Conservation (phyloP, 2,329 filamentous ascomycete species). For the Colletotrichum lupini region DNA sequence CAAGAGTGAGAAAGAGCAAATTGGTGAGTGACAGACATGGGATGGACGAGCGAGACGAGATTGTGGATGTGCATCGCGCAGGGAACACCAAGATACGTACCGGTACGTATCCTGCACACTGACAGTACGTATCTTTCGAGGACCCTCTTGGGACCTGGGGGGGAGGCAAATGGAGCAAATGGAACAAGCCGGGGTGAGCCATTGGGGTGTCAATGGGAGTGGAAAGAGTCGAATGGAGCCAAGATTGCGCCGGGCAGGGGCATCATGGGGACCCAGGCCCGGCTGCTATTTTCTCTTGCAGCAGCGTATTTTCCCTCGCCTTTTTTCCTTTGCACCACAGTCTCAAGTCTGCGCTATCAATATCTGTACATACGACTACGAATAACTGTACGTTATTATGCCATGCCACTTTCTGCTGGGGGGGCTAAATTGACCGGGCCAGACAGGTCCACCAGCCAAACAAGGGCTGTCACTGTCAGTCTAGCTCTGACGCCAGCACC, state of each 20-base stretch:
- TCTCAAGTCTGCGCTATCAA: too few species aligned
- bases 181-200: neutral
- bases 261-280: neutral
- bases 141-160: neutral
- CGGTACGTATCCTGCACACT: neutral
- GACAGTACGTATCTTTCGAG: neutral
- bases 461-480: slow-evolving; percentile 3
- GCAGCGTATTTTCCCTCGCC: neutral
- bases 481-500: neutral
- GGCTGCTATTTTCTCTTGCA: neutral
- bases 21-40: slow-evolving; percentile 31
- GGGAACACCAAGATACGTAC: slow-evolving; percentile 6
- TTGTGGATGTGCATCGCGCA: slow-evolving; percentile 20
- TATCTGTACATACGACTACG: too few species aligned
- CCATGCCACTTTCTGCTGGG: neutral
- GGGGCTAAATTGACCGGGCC: neutral
- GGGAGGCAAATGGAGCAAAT: slow-evolving; percentile 5
- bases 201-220: slow-evolving; percentile 25
- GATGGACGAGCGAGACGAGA: slow-evolving; percentile 16
- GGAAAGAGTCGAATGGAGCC: slow-evolving; percentile 29
- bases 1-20: slow-evolving; percentile 13
- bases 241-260: slow-evolving; percentile 26
- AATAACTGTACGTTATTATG: neutral
- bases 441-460: slow-evolving; percentile 2
- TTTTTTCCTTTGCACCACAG: neutral